Percentiles rank a stretch among this genome's conserved stretches.
These are phyloP conservation scores for Plasmodium sp. DNA, from an alignment of 169 alveolate genomes.

Conservation along the genomic window DNA sequence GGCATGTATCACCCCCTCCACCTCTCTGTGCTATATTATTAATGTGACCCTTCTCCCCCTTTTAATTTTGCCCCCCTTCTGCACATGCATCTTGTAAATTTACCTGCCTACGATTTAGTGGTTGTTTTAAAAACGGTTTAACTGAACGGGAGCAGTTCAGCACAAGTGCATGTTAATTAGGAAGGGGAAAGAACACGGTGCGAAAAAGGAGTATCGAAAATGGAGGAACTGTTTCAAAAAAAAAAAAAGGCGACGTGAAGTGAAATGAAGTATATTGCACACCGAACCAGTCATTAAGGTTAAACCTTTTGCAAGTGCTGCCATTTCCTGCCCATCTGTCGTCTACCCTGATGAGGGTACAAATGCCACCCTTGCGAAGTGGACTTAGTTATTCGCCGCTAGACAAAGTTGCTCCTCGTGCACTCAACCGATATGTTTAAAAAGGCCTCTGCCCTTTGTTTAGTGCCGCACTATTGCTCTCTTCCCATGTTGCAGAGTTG, in stretches of 20 bases:
- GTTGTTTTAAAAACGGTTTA: background rate
- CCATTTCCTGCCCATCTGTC: background rate
- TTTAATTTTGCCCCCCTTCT: background rate
- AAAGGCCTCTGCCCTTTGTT: background rate
- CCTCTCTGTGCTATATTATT: background rate
- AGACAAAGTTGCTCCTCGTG: background rate
- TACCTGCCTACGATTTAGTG: conserved; percentile 3
- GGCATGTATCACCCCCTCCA: background rate
- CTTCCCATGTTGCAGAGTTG: background rate
- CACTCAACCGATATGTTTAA: background rate
- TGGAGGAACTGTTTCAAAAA: background rate
- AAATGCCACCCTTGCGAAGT: background rate
- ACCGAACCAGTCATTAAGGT: background rate
- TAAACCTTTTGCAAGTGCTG: background rate
- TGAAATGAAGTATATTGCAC: background rate
- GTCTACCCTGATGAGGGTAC: background rate
- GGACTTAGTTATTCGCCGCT: background rate
- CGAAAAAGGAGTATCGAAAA: background rate
- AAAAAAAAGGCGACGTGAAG: background rate
- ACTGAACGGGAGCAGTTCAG: conserved; percentile 1
- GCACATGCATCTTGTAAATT: background rate
- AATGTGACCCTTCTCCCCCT: background rate
- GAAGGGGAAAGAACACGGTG: background rate
- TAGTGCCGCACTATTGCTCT: background rate
- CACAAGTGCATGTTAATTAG: conserved; percentile 1